Percentiles rank a stretch among this genome's conserved stretches.
These are phyloP conservation scores for Magnusiomyces clavatus DNA, from an alignment of 1,139 yeast species.

Conservation along the genomic window DNA sequence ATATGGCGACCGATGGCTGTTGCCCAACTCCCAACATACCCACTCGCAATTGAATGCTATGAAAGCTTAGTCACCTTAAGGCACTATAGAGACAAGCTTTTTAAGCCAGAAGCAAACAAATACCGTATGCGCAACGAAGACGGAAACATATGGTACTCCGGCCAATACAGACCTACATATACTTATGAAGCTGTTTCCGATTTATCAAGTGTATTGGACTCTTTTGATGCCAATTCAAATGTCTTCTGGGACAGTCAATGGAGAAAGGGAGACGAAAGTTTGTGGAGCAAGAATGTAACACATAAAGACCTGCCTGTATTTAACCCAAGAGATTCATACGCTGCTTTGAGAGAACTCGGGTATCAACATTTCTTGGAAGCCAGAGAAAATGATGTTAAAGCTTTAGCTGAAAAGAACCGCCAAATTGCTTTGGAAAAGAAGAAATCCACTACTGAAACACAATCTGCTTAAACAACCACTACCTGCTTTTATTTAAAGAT, in stretches of 20 bases:
- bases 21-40: slow-evolving; percentile 58
- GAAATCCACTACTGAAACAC: too few relatives aligned
- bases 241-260: slow-evolving; percentile 78
- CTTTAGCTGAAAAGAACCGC: background rate
- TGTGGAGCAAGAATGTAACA: slow-evolving; percentile 47
- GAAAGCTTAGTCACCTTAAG: slow-evolving; percentile 69
- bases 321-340: slow-evolving; percentile 45
- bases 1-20: slow-evolving; percentile 91
- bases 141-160: slow-evolving; percentile 75
- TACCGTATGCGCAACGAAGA: slow-evolving; percentile 68
- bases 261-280: slow-evolving; percentile 70
- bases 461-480: too few relatives aligned
- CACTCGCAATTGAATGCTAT: slow-evolving; percentile 65
- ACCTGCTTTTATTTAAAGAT: too few relatives aligned
- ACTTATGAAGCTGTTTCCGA: slow-evolving; percentile 92
- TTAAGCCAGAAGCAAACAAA: slow-evolving; percentile 52
- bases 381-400: slow-evolving; percentile 5
- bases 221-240: slow-evolving; percentile 42
- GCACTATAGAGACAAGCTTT: slow-evolving; percentile 56
- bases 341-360: slow-evolving; percentile 10
- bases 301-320: slow-evolving; percentile 55
- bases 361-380: slow-evolving; percentile 13
- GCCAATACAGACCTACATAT: slow-evolving; percentile 83
- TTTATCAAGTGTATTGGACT: slow-evolving; percentile 60
- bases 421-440: too few relatives aligned